Base-by-base conservation (phyloP, 139 green algal genomes). In the Trebouxia sp. region DNA sequence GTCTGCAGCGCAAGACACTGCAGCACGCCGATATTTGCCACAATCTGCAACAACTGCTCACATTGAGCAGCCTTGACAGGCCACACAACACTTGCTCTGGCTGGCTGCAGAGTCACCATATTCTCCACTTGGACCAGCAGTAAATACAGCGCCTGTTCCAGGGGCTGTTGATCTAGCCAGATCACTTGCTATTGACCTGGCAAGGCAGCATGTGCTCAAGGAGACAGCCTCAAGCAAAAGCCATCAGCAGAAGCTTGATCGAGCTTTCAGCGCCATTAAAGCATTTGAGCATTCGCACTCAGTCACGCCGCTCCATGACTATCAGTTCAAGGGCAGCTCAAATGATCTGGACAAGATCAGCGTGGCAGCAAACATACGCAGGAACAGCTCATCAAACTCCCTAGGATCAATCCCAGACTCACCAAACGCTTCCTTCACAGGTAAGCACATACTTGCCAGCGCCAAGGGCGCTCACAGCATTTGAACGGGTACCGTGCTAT, bases 291-390 rank as follows among this genome's bases (percentile, higher is more conserved):
- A 72, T n/a, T 11, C 62, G 37, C 62, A 72, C 28, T 35, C 62
- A 42, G 32, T 72, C 62, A 72, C 62, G 11, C 62, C 35, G 11
- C 28, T 72, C 20, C 62, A 3, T 15, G 32, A 72, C 15, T n/a
- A n/a, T n/a, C n/a, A n/a, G n/a, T 45, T 72, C 62, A 43, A 41
- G 14, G 62, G 62, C 62, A 72, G 62, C 32, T 72, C 35, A 35
- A 72, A 72, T 72, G 62, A 72, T 6, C 62, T 72, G 42, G 62
- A 72, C 62, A 72, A 72, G 12, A 72, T 72, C 32, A 42, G n/a
- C 28, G 32, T 72, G 5, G 62, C 62, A n/a, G 62, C 62, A 39
- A 72, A 72, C 32, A 41, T 72, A 14, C 62, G 62, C 62, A 72
- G 62, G 28, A 72, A 72, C 62, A 72, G 62, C 20, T 72, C 62